Conservation (phyloP, 306 rosid species). For the Heteromeles arbutifolia region DNA sequence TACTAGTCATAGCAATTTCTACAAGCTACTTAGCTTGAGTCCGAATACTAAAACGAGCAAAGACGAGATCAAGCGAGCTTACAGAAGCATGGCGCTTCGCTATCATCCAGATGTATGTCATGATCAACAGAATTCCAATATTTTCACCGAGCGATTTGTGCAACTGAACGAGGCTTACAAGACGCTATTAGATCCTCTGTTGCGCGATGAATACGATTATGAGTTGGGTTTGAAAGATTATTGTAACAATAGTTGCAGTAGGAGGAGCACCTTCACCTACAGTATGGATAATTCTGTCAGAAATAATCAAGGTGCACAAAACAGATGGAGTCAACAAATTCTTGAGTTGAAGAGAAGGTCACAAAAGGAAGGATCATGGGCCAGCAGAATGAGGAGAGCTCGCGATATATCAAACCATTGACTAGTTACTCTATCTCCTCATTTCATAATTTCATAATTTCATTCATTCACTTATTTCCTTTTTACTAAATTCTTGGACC, state of each 20-base stretch:
- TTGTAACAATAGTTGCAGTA: too few relatives aligned
- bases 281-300: background rate
- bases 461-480: background rate
- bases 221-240: conserved; percentile 19
- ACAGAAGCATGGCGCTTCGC: conserved; percentile 46
- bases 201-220: conserved; percentile 42
- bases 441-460: too few relatives aligned
- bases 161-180: conserved; percentile 46
- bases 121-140: conserved; percentile 9
- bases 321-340: conserved; percentile 40
- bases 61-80: conserved; percentile 57
- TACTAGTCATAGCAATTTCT: conserved; percentile 12
- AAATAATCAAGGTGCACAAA: background rate
- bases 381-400: conserved; percentile 31
- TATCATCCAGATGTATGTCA: conserved; percentile 61
- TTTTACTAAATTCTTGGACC: background rate
- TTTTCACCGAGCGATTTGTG: conserved; percentile 22
- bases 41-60: conserved; percentile 21
- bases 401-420: background rate
- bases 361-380: conserved; percentile 34
- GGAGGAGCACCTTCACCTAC: background rate
- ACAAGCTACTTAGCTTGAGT: conserved; percentile 40
- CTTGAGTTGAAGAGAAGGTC: conserved; percentile 43
- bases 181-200: conserved; percentile 43
- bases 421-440: background rate